Percentiles rank a stretch among this genome's conserved stretches.
Evolutionary conservation across 352 stramenopile genomes (phyloP).

Genomic region (Globisporangium sylvaticum): DNA sequence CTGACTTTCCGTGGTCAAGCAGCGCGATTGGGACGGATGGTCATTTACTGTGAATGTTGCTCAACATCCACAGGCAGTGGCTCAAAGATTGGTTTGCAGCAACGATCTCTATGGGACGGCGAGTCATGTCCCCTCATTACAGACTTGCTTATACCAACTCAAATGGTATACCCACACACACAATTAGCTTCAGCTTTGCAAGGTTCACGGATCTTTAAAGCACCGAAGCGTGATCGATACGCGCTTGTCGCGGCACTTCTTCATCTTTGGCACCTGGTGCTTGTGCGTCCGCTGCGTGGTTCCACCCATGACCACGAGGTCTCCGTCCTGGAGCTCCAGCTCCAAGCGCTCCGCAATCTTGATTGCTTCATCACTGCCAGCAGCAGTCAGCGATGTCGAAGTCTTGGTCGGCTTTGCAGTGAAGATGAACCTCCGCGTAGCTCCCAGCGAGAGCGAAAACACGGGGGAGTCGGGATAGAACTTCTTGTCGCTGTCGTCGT

Average conservation of each 20-base stretch:
- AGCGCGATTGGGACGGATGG: neutral
- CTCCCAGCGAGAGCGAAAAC: conserved; percentile 35
- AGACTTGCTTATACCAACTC: neutral
- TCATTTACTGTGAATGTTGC: too few species aligned
- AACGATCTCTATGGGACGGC: neutral
- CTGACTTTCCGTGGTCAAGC: neutral
- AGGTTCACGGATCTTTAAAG: conserved; percentile 6
- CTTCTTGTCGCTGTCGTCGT: conserved; percentile 64
- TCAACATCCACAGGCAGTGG: neutral
- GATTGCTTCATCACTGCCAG: neutral
- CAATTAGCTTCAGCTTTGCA: neutral
- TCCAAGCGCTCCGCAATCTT: conserved; percentile 18
- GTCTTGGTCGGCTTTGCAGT: neutral
- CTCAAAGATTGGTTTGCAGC: neutral
- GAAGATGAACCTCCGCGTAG: conserved; percentile 35
- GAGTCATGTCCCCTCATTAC: neutral
- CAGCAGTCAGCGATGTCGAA: neutral
- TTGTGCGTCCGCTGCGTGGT: conserved; percentile 37
- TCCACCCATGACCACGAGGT: conserved; percentile 48
- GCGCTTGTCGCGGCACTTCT: conserved; percentile 10
- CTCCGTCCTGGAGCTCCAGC: conserved; percentile 32
- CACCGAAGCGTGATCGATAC: conserved; percentile 16
- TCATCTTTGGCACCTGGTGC: conserved; percentile 39
- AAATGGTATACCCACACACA: neutral
- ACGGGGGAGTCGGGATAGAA: conserved; percentile 40